Base-by-base conservation (phyloP, 2,329 filamentous ascomycete genomes). In the Aaosphaeria pasadenensis region DNA sequence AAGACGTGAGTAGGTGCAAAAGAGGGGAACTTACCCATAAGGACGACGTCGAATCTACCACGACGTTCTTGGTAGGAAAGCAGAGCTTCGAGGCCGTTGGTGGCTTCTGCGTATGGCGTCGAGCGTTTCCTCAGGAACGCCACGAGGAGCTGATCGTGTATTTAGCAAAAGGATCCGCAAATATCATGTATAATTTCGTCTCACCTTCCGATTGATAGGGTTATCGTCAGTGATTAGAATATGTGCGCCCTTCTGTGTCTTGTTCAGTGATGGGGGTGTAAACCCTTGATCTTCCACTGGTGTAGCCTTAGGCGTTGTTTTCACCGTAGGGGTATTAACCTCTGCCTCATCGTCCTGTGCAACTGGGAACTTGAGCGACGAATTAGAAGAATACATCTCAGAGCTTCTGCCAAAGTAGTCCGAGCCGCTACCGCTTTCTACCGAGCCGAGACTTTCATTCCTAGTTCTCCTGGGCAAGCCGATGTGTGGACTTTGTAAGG, bases 141-240 rank as follows among this genome's bases (percentile, higher is more conserved):
- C 5, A 56, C 54, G 5, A 71, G 58, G 3, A 71, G 56, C 62
- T 69, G 35, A 42, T 40, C 33, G 33, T 36, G 33, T 36, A 36
- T 9, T 9, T 9, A 36, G 33, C n/a, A 9, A n/a, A 36, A 9
- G 2, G 33, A 36, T 9, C 33, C 3, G 7, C n/a, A 36, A 9
- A 36, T 2, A 9, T 36, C 2, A 3, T 24, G n/a, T n/a, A n/a
- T 30, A 55, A n/a, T n/a, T n/a, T n/a, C n/a, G n/a, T n/a, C 55
- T 29, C 43, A 69, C 67, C 52, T 58, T 67, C 2, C 71, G 54
- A 17, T 74, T 74, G 35, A 74, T 59, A 1, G 50, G 11, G 33
- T 74, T 74, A 42, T 73, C 71, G 42, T 74, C 71, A 0, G 69
- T 65, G 1, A 73, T 62, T 1, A 74, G 60, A 0, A 70, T 53